Conservation (phyloP, 23 red algal genomes). For the Chondrus crispus region DNA sequence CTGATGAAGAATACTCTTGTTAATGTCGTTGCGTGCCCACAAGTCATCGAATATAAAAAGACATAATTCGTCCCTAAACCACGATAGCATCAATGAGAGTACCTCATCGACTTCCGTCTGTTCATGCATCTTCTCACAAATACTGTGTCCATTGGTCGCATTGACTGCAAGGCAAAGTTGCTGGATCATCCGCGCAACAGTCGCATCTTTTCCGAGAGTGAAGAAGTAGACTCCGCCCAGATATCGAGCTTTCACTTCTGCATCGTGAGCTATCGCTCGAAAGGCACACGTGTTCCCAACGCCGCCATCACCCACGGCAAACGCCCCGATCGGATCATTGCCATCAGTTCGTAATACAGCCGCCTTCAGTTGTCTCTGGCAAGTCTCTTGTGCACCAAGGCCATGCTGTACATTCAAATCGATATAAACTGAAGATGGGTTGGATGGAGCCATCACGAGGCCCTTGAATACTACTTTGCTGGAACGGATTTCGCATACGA, state of each 20-base stretch:
- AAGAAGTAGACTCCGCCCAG: slow-evolving; percentile 8
- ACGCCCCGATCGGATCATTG: not conserved
- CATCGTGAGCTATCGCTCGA: not conserved
- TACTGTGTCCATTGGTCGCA: not conserved
- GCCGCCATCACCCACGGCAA: slow-evolving; percentile 25
- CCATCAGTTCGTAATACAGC: not conserved
- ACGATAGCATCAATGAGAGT: not conserved
- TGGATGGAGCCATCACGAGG: no score
- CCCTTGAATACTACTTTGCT: no score
- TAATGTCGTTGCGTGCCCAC: slow-evolving; percentile 5
- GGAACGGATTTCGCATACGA: no score
- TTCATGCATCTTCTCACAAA: not conserved
- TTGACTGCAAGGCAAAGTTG: not conserved
- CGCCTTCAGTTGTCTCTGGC: slow-evolving; percentile 13
- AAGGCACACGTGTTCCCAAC: slow-evolving; percentile 20
- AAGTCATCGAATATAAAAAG: slow-evolving; percentile 35
- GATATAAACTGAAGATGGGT: no score
- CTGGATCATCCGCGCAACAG: not conserved
- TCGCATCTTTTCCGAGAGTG: slow-evolving; percentile 1
- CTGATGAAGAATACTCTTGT: not conserved
- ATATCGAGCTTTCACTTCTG: not conserved
- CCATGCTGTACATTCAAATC: no score
- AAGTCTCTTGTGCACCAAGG: no score
- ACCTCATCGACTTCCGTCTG: not conserved
- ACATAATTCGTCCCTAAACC: slow-evolving; percentile 8